These are phyloP conservation scores for Tetracladium marchalianum DNA, from an alignment of 495 filamentous ascomycete species.

Conservation along the genomic window DNA sequence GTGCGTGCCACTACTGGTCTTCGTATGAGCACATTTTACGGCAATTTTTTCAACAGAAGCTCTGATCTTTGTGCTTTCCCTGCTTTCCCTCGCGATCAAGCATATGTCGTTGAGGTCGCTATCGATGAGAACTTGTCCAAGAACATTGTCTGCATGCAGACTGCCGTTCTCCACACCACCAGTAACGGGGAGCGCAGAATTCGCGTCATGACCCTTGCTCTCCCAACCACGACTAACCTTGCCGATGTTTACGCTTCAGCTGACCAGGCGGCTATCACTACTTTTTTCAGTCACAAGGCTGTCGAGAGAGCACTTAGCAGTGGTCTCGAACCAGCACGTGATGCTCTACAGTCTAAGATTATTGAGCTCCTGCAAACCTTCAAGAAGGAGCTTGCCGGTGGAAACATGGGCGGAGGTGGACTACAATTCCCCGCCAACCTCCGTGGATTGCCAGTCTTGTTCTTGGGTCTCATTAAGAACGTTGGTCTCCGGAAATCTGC, in stretches of 20 bases:
- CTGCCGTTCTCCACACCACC: conserved; percentile 94
- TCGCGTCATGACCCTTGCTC: conserved; percentile 82
- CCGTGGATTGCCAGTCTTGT: conserved; percentile 76
- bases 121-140: conserved; percentile 94
- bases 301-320: conserved; percentile 80
- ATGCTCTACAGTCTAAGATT: conserved; percentile 79
- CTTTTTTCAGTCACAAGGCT: conserved; percentile 95
- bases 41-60: conserved; percentile 97
- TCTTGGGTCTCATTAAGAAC: conserved; percentile 91
- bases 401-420: conserved; percentile 85
- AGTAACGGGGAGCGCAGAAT: conserved; percentile 96
- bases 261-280: conserved; percentile 85
- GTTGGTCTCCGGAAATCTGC: conserved; percentile 90
- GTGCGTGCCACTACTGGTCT: conserved; percentile 92
- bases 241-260: conserved; percentile 91
- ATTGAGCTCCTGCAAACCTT: conserved; percentile 93
- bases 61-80: conserved; percentile 97
- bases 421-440: conserved; percentile 92
- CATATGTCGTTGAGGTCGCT: conserved; percentile 97
- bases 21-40: conserved; percentile 96
- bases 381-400: conserved; percentile 91
- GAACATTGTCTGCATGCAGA: conserved; percentile 87
- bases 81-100: conserved; percentile 93
- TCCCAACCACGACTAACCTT: conserved; percentile 84
- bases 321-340: conserved; percentile 82